phyloP scores from a whole-genome alignment of 1,284 basidiomycete species.

The Sporisorium iseilematis-ciliati region DNA sequence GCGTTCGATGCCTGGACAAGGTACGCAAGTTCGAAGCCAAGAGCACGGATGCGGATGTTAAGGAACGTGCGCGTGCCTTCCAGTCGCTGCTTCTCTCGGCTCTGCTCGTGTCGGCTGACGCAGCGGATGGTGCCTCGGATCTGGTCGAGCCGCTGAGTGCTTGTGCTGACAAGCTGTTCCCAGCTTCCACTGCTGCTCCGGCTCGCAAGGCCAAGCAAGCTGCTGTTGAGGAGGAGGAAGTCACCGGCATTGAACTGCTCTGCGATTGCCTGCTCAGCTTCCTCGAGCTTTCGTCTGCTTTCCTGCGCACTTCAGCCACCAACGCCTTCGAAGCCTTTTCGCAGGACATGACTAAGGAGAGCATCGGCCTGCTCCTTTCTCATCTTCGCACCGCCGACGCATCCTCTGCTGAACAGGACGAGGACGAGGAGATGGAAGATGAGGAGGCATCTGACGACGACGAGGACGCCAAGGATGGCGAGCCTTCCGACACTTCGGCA shows the following conservation, averaged over 20 bases:
- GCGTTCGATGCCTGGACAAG: constrained; percentile 41
- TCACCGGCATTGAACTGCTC: constrained; percentile 82
- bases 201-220: constrained; percentile 58
- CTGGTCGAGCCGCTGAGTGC: constrained; percentile 64
- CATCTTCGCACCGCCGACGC: constrained; percentile 40
- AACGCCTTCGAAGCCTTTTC: constrained; percentile 84
- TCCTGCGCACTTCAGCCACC: constrained; percentile 83
- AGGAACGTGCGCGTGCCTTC: constrained; percentile 52
- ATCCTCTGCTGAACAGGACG: constrained; percentile 29
- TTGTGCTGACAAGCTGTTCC: constrained; percentile 60
- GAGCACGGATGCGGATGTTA: constrained; percentile 19
- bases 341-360: constrained; percentile 78
- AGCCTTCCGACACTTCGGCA: constrained; percentile 44
- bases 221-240: constrained; percentile 69
- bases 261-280: constrained; percentile 89
- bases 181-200: constrained; percentile 13
- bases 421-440: constrained; percentile 31
- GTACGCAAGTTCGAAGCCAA: constrained; percentile 50
- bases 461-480: constrained; percentile 69
- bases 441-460: constrained; percentile 29
- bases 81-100: constrained; percentile 56
- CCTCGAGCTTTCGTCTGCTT: constrained; percentile 85
- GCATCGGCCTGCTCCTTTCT: constrained; percentile 82
- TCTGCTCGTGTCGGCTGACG: constrained; percentile 71
- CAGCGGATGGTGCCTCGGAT: constrained; percentile 70